Evolutionary conservation across 2,329 filamentous ascomycete species (phyloP).

Genomic region (Penicillium sp.): DNA sequence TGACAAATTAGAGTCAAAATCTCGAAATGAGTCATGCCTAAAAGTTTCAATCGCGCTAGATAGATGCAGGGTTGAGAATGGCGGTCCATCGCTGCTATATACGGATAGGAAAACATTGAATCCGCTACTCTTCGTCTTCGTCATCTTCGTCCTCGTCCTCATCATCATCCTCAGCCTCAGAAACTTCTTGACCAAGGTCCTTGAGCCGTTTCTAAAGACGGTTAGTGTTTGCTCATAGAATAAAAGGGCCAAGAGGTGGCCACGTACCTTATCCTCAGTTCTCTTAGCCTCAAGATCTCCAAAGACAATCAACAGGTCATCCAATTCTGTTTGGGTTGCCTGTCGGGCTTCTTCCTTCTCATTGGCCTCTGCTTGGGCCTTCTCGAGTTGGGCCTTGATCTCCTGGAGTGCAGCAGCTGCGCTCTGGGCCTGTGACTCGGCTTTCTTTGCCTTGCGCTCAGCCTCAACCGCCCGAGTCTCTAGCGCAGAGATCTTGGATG

Average conservation of each 20-base stretch:
- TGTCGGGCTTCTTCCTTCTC: constrained; percentile 68
- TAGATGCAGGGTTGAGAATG: background rate
- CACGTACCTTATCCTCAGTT: constrained; percentile 72
- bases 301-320: constrained; percentile 82
- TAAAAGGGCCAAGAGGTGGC: constrained; percentile 3
- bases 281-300: constrained; percentile 80
- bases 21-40: background rate
- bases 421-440: constrained; percentile 49
- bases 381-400: constrained; percentile 38
- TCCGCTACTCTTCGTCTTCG: constrained; percentile 53
- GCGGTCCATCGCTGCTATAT: constrained; percentile 11
- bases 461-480: constrained; percentile 58
- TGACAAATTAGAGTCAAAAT: background rate
- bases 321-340: constrained; percentile 72
- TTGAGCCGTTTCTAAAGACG: constrained; percentile 63
- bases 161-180: constrained; percentile 75
- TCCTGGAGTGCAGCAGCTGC: constrained; percentile 63
- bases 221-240: constrained; percentile 37
- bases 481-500: constrained; percentile 51
- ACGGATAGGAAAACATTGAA: constrained; percentile 25
- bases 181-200: constrained; percentile 72
- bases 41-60: background rate
- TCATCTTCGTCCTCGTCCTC: constrained; percentile 64
- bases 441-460: constrained; percentile 36
- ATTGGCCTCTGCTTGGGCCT: constrained; percentile 40